Evolutionary conservation across 148 eudicot genomes (phyloP), one percentile per base, ranked within the genome.

Genomic region (Amaranthus cruentus): DNA sequence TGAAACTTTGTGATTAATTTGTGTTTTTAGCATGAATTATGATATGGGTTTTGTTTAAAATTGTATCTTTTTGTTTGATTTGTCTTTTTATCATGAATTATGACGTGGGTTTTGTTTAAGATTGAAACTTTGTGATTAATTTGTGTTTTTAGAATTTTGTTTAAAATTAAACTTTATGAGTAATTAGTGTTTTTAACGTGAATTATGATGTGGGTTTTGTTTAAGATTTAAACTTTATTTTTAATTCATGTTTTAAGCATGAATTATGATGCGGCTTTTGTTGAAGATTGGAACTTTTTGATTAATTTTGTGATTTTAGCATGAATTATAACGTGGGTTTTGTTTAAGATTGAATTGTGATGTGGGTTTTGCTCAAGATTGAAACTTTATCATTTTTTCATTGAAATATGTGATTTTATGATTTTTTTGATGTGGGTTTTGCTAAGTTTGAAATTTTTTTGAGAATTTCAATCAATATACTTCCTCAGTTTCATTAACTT

Each of bases 41-140:
- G 72, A 66, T 67, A 2, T 66, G 81, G 76, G 71, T 62, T 70
- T 62, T 43, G 59, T 9, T n/a, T 47, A 47, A 55, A 15, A 47
- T 54, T 72, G 47, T 7, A 42, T 51, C 47, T 67, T 68, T 14
- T 76, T 48, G 54, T 3, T 6, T 52, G 6, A 14, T 55, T 54
- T 70, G 69, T n/a, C 44, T 10, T 62, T 59, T 50, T 43, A 3
- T 7, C 49, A 9, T 10, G 9, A n/a, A 15, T 0, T 68, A 53
- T 69, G 60, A 42, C 14, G 0, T 53, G 60, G 60, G 60, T 56
- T 56, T 3, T 56, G 13, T 14, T 56, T 11, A 56, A 56, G 14
- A 56, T 56, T 10, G 56, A 11, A 56, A 2, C 15, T 56, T 11
- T 56, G 8, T 9, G 15, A 56, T 4, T 56, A 10, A 56, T 56